Evolutionary conservation across 2,329 filamentous ascomycete genomes (phyloP).

Genomic region (Colletotrichum neosansevieriae): DNA sequence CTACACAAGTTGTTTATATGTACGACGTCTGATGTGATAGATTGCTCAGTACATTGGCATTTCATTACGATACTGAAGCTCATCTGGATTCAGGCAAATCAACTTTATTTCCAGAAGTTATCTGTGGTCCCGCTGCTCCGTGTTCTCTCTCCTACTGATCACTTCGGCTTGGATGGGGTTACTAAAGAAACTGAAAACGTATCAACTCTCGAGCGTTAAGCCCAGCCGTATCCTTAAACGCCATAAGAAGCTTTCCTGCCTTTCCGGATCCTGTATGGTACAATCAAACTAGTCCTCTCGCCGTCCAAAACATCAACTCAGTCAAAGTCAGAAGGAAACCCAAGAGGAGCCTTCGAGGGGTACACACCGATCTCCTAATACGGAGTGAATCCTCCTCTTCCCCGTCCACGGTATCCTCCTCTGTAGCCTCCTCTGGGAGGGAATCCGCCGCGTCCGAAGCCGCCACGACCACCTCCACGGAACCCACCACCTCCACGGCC

Average conservation of each 20-base stretch:
- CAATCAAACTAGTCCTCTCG: slow-evolving; percentile 33
- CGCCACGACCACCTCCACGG: slow-evolving; percentile 64
- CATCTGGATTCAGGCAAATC: too few relatives aligned
- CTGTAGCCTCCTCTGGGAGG: slow-evolving; percentile 70
- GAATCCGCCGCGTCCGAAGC: slow-evolving; percentile 63
- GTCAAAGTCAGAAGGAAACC: not conserved
- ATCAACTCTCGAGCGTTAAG: slow-evolving; percentile 23
- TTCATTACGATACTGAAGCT: too few relatives aligned
- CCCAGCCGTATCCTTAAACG: slow-evolving; percentile 37
- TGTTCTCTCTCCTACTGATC: not conserved
- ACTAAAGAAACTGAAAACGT: slow-evolving; percentile 18
- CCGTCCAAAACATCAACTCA: not conserved
- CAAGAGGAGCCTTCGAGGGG: slow-evolving; percentile 3
- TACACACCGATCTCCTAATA: slow-evolving; percentile 61
- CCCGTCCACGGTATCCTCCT: slow-evolving; percentile 75
- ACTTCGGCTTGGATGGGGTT: not conserved
- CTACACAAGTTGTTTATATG: not conserved
- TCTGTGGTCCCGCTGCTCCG: too few relatives aligned
- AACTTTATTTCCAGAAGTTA: too few relatives aligned
- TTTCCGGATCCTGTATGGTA: slow-evolving; percentile 38
- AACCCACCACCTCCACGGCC: slow-evolving; percentile 66
- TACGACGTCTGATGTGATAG: not conserved
- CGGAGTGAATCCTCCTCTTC: slow-evolving; percentile 72
- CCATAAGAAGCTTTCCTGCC: slow-evolving; percentile 33
- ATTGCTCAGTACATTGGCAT: too few relatives aligned